Conservation (phyloP, 164 flowering plant genomes). For the Magnolia kwangsiensis region DNA sequence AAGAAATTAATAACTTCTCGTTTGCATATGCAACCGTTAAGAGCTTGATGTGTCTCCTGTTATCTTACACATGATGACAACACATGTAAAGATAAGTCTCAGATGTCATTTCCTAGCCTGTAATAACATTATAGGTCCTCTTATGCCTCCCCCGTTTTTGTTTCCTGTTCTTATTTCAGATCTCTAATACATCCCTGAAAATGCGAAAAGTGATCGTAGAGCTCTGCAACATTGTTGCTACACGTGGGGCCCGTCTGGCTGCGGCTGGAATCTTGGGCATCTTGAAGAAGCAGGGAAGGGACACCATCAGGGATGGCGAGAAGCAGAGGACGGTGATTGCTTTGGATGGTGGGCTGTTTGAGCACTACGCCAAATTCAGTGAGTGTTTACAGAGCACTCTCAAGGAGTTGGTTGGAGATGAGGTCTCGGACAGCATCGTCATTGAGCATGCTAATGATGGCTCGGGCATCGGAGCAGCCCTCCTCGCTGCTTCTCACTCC, state of each 20-base stretch:
- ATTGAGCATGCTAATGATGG: slow-evolving; percentile 79
- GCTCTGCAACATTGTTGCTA: slow-evolving; percentile 75
- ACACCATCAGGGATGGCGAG: slow-evolving; percentile 47
- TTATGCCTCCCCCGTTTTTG: neutral
- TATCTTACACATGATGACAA: too few species aligned
- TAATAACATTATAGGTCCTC: neutral
- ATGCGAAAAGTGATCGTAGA: slow-evolving; percentile 68
- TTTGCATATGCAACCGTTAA: neutral
- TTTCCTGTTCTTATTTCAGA: slow-evolving; percentile 33
- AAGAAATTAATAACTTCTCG: neutral
- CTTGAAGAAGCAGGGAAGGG: slow-evolving; percentile 82
- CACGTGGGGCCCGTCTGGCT: slow-evolving; percentile 83
- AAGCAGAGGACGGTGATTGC: slow-evolving; percentile 68
- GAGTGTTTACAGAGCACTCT: slow-evolving; percentile 54
- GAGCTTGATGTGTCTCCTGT: too few species aligned
- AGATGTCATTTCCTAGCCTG: neutral
- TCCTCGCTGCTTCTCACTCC: slow-evolving; percentile 93
- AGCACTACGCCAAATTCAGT: slow-evolving; percentile 78
- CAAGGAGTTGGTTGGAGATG: slow-evolving; percentile 70
- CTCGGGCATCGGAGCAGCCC: slow-evolving; percentile 93
- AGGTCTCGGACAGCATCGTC: slow-evolving; percentile 31
- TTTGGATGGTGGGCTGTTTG: slow-evolving; percentile 83
- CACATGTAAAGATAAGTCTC: too few species aligned
- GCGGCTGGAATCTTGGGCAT: slow-evolving; percentile 93
- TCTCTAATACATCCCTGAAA: slow-evolving; percentile 68